phyloP scores from a whole-genome alignment of 192 early-diverging fungal species.

The Backusella westeae region DNA sequence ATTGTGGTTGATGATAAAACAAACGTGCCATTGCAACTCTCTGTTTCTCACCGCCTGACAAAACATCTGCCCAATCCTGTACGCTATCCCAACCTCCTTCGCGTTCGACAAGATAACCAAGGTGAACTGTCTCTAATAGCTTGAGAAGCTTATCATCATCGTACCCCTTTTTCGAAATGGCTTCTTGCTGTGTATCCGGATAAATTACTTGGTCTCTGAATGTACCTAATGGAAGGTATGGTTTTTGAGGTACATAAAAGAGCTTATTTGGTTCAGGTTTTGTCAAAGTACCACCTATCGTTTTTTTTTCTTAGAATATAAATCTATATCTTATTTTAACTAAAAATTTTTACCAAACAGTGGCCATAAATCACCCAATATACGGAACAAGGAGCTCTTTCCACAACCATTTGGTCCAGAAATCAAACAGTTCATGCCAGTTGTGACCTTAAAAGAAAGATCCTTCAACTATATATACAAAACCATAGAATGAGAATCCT shows the following conservation, averaged over 20 bases:
- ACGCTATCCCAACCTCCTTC: slow-evolving; percentile 75
- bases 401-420: slow-evolving; percentile 64
- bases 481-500: not conserved
- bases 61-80: slow-evolving; percentile 74
- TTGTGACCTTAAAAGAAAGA: slow-evolving; percentile 64
- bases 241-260: slow-evolving; percentile 89
- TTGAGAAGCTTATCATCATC: slow-evolving; percentile 64
- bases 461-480: slow-evolving; percentile 51
- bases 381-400: slow-evolving; percentile 65
- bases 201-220: slow-evolving; percentile 86
- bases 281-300: slow-evolving; percentile 47
- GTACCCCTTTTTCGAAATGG: slow-evolving; percentile 47
- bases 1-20: slow-evolving; percentile 82
- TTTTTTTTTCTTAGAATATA: not conserved
- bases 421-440: slow-evolving; percentile 75
- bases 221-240: slow-evolving; percentile 77
- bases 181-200: slow-evolving; percentile 69
- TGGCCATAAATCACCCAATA: slow-evolving; percentile 64
- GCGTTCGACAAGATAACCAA: slow-evolving; percentile 63
- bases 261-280: slow-evolving; percentile 62
- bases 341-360: slow-evolving; percentile 43
- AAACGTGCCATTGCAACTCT: slow-evolving; percentile 79
- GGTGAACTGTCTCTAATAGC: slow-evolving; percentile 65
- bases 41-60: slow-evolving; percentile 80
- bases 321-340: not conserved